phyloP scores from a whole-genome alignment of 2,329 filamentous ascomycete species.

The Aureobasidium lini region DNA sequence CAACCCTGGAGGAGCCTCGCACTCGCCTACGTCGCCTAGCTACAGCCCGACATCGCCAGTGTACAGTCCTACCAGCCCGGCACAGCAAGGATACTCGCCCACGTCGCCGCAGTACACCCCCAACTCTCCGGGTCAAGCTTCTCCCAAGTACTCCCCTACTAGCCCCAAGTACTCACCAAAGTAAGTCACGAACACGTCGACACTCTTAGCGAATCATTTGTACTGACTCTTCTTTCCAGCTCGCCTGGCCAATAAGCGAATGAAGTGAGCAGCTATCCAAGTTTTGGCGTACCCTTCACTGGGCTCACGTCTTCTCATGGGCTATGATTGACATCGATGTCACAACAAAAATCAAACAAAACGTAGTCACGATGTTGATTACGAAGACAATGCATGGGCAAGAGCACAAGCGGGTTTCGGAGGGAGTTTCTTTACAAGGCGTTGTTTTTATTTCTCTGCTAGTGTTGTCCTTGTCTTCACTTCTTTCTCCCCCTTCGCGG shows the following conservation, averaged over 20 bases:
- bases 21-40: slow-evolving; percentile 35
- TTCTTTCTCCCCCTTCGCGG: not conserved
- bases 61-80: slow-evolving; percentile 49
- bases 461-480: not conserved
- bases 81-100: slow-evolving; percentile 24
- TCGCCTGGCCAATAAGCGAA: slow-evolving; percentile 20
- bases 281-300: slow-evolving; percentile 27
- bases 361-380: not conserved
- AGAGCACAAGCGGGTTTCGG: slow-evolving; percentile 1
- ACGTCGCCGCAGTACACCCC: slow-evolving; percentile 25
- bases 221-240: slow-evolving; percentile 15
- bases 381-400: not conserved
- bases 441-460: slow-evolving; percentile 6
- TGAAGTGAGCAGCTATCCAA: not conserved
- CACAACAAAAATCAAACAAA: not conserved
- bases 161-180: slow-evolving; percentile 44
- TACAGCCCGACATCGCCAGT: slow-evolving; percentile 52
- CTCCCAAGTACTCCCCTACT: slow-evolving; percentile 47
- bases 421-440: not conserved
- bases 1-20: slow-evolving; percentile 27
- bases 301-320: slow-evolving; percentile 23
- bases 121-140: slow-evolving; percentile 21
- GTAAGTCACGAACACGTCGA: slow-evolving; percentile 29
- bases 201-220: not conserved
- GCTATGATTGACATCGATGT: not conserved